These are phyloP conservation scores for Hypoxylon sp. DNA, from an alignment of 2,329 filamentous ascomycete species.

Conservation along the genomic window DNA sequence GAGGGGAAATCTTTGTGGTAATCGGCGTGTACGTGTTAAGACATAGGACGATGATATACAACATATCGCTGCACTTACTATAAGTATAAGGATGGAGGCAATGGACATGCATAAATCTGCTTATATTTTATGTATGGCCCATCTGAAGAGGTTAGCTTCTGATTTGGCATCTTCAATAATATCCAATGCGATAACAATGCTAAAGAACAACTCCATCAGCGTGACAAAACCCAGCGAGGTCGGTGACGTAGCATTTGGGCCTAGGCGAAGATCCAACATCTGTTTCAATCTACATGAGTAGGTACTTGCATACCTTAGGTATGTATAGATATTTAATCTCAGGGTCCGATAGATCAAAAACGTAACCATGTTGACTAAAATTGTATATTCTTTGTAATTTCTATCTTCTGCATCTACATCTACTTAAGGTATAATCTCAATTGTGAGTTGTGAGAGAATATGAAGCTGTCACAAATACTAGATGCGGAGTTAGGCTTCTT, in stretches of 20 bases:
- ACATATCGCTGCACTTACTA: constrained; percentile 17
- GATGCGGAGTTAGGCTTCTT: too few relatives aligned
- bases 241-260: constrained; percentile 30
- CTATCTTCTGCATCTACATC: too few relatives aligned
- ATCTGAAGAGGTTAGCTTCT: constrained; percentile 8
- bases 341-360: too few relatives aligned
- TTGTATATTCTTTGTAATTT: too few relatives aligned
- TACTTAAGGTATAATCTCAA: too few relatives aligned
- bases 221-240: constrained; percentile 18
- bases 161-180: constrained; percentile 16
- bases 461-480: too few relatives aligned
- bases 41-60: constrained; percentile 7
- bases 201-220: constrained; percentile 21
- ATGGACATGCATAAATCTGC: constrained; percentile 12
- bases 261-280: constrained; percentile 25
- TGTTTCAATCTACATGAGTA: constrained; percentile 2
- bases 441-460: too few relatives aligned
- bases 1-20: constrained; percentile 9
- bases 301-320: constrained; percentile 1
- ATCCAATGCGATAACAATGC: constrained; percentile 5
- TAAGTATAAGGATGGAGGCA: constrained; percentile 8
- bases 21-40: constrained; percentile 3
- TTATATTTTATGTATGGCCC: constrained; percentile 1
- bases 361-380: too few relatives aligned
- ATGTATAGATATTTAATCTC: too few relatives aligned